phyloP scores from a whole-genome alignment of 306 rosid genomes.

The Pyrus pyrifolia region DNA sequence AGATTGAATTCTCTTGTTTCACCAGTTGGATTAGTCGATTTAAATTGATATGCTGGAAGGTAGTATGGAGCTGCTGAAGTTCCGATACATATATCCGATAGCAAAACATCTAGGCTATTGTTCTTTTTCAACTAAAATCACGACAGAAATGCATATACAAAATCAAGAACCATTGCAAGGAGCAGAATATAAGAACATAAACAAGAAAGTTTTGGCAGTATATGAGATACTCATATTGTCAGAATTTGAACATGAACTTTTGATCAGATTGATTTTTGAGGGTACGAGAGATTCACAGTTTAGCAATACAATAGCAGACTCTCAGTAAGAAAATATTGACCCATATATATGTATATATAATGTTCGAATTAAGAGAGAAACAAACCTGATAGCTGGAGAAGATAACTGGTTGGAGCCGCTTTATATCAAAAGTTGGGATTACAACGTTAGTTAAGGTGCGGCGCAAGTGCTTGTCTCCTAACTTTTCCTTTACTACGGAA shows the following conservation, averaged over 20 bases:
- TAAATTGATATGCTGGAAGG: conserved; percentile 23
- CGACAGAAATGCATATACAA: neutral
- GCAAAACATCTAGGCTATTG: neutral
- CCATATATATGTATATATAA: too few relatives aligned
- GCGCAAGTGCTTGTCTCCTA: conserved; percentile 11
- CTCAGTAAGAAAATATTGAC: neutral
- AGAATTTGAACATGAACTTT: too few relatives aligned
- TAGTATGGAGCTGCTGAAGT: conserved; percentile 37
- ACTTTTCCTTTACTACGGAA: neutral
- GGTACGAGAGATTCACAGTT: neutral
- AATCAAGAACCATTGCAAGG: neutral
- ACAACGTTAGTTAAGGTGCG: conserved; percentile 22
- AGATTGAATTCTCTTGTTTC: conserved; percentile 29
- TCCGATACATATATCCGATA: conserved; percentile 32
- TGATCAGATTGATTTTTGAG: neutral
- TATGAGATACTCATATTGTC: too few relatives aligned
- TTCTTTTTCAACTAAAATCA: neutral
- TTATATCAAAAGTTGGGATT: conserved; percentile 15
- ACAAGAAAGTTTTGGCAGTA: too few relatives aligned
- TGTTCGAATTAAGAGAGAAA: too few relatives aligned
- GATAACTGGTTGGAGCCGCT: conserved; percentile 15
- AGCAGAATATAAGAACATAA: too few relatives aligned
- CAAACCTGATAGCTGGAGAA: conserved; percentile 23
- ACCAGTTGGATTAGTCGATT: neutral
- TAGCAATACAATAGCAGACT: neutral